A percentile compares a stretch with the other conserved stretches of the same genome.
phyloP scores from a whole-genome alignment of 1,139 yeast genomes.

The Nematodospora anomalae region DNA sequence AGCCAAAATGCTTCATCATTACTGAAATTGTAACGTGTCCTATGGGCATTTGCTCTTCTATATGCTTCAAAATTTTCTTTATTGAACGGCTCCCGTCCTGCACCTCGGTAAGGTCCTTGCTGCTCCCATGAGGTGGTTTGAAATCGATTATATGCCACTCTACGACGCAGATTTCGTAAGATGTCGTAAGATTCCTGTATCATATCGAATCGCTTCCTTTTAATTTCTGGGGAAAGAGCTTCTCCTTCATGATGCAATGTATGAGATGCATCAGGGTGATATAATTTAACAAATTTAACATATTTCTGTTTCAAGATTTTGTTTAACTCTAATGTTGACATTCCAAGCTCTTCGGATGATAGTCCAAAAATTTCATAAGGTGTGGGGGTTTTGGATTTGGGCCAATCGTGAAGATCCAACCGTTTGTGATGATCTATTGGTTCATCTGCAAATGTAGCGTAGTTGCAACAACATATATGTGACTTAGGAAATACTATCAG shows the following conservation, averaged over 20 bases:
- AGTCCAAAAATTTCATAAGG: slow-evolving; percentile 76
- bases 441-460: slow-evolving; percentile 6
- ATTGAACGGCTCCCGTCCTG: slow-evolving; percentile 31
- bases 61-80: slow-evolving; percentile 31
- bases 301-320: slow-evolving; percentile 54
- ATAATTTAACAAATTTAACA: slow-evolving; percentile 67
- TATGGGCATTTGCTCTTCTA: slow-evolving; percentile 42
- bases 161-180: slow-evolving; percentile 54
- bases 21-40: slow-evolving; percentile 30
- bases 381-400: slow-evolving; percentile 54
- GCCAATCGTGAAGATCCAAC: slow-evolving; percentile 48
- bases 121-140: slow-evolving; percentile 29
- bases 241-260: slow-evolving; percentile 27
- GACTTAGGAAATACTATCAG: neutral
- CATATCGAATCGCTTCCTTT: slow-evolving; percentile 63
- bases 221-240: slow-evolving; percentile 35
- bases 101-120: slow-evolving; percentile 25
- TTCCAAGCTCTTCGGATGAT: slow-evolving; percentile 12
- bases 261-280: slow-evolving; percentile 77
- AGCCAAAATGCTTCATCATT: slow-evolving; percentile 56
- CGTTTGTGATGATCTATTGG: slow-evolving; percentile 17
- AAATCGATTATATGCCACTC: slow-evolving; percentile 34
- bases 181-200: slow-evolving; percentile 74
- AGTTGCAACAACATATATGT: slow-evolving; percentile 3
- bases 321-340: slow-evolving; percentile 33